Evolutionary conservation across 2,329 filamentous ascomycete genomes (phyloP).

Genomic region (Microdochium nivale): DNA sequence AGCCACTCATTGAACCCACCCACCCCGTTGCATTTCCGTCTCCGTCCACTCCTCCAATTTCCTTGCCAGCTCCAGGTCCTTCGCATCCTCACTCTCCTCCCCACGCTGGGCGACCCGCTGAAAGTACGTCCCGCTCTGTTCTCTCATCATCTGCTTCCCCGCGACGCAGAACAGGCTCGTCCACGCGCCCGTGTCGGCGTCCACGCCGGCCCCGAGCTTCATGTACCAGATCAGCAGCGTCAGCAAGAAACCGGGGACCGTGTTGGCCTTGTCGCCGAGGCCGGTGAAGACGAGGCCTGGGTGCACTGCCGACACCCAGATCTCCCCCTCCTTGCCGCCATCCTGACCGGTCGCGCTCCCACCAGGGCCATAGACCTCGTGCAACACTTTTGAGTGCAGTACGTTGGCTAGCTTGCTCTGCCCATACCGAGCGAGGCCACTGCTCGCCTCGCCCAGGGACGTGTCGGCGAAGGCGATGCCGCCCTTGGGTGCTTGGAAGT

Average conservation of each 20-base stretch:
- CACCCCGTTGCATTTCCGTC: conserved; percentile 20
- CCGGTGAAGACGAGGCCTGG: conserved; percentile 28
- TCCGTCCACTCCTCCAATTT: conserved; percentile 24
- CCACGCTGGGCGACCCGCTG: conserved; percentile 18
- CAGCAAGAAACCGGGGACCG: conserved; percentile 3
- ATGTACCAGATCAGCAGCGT: conserved; percentile 3
- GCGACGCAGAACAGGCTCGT: conserved; percentile 26
- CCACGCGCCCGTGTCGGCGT: conserved; percentile 24
- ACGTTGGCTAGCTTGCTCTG: conserved; percentile 37
- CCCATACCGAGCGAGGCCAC: conserved; percentile 25
- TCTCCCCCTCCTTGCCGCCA: conserved; percentile 23
- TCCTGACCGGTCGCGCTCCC: conserved; percentile 13
- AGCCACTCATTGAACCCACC: too few species aligned
- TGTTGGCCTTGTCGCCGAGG: conserved; percentile 8
- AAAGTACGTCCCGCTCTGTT: conserved; percentile 25
- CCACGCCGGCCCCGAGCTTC: conserved; percentile 11
- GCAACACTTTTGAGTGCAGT: conserved; percentile 27
- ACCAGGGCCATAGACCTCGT: conserved; percentile 23
- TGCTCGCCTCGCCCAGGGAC: conserved; percentile 9
- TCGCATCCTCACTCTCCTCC: conserved; percentile 22
- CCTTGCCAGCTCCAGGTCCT: conserved; percentile 21
- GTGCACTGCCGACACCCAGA: conserved; percentile 28
- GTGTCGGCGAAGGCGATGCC: conserved; percentile 14
- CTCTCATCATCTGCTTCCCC: conserved; percentile 24
- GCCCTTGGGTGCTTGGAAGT: conserved; percentile 13